phyloP scores from a whole-genome alignment of 495 filamentous ascomycete species.

The Hypoxylon fuscum region DNA sequence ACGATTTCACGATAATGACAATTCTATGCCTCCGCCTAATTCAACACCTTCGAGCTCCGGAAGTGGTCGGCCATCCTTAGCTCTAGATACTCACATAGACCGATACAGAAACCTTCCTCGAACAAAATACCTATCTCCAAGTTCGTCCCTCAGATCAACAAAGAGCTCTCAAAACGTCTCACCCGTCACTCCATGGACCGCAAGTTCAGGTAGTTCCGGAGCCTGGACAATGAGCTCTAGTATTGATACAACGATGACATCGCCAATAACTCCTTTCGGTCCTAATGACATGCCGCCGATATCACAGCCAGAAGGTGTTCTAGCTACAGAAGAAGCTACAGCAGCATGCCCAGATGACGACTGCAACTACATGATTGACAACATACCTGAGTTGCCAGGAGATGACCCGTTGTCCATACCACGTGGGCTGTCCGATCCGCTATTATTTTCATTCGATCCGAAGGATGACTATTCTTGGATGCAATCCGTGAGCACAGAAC shows the following conservation, averaged over 20 bases:
- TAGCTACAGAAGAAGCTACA: conserved; percentile 15
- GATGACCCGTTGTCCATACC: conserved; percentile 36
- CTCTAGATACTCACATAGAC: conserved; percentile 42
- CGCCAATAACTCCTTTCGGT: conserved; percentile 41
- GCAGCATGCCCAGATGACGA: conserved; percentile 26
- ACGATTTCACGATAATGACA: conserved; percentile 5
- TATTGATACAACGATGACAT: conserved; percentile 38
- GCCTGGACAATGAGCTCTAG: conserved; percentile 33
- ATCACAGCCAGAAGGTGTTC: conserved; percentile 16
- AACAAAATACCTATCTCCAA: conserved; percentile 38
- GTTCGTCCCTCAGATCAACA: conserved; percentile 37
- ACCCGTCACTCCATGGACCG: conserved; percentile 43
- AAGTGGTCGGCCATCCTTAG: conserved; percentile 37
- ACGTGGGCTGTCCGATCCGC: conserved; percentile 40
- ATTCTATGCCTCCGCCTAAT: conserved; percentile 20
- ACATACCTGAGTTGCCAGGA: conserved; percentile 51
- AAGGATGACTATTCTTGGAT: conserved; percentile 44
- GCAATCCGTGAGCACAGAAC: conserved; percentile 32
- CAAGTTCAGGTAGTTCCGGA: conserved; percentile 28
- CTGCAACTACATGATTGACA: conserved; percentile 33
- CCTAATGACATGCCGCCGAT: conserved; percentile 11
- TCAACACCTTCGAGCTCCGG: conserved; percentile 13
- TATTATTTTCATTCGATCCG: conserved; percentile 42
- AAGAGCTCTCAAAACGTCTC: conserved; percentile 39
- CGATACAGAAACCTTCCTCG: conserved; percentile 33